Conservation (phyloP, 441 rosid species). For the Populus trichocarpa region DNA sequence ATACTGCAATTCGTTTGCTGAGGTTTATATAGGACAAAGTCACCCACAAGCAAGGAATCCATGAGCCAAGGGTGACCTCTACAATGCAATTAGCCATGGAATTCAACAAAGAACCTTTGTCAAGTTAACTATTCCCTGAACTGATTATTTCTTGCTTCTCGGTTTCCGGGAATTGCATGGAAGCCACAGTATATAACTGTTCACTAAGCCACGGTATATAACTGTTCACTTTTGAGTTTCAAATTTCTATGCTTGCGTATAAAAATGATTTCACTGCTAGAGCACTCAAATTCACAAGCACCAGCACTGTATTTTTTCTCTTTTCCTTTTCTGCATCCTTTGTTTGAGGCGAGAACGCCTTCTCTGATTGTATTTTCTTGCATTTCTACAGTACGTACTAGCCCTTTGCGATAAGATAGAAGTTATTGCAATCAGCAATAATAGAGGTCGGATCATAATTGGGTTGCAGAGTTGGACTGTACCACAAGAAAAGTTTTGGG, state of each 20-base stretch:
- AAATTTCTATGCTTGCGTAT: too few species aligned
- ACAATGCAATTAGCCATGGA: neutral
- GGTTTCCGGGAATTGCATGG: neutral
- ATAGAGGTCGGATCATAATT: neutral
- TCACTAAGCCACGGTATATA: too few species aligned
- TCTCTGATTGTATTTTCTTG: neutral
- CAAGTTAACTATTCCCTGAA: neutral
- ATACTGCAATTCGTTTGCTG: neutral
- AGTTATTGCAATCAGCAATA: neutral
- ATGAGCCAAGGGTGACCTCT: neutral
- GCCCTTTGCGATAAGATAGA: neutral
- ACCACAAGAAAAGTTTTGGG: neutral
- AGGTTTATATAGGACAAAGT: too few species aligned
- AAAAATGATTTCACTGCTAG: too few species aligned
- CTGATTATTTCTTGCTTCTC: neutral
- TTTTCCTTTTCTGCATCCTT: neutral
- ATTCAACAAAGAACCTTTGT: neutral
- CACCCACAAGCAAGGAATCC: too few species aligned
- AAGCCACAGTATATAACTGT: too few species aligned
- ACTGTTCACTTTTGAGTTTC: too few species aligned
- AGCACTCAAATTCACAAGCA: neutral
- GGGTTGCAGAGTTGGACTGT: neutral
- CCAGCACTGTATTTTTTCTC: neutral
- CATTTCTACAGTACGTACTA: neutral
- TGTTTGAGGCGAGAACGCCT: neutral